Evolutionary conservation across 2,329 filamentous ascomycete genomes (phyloP).

Genomic region (Penicillium corylophilum): DNA sequence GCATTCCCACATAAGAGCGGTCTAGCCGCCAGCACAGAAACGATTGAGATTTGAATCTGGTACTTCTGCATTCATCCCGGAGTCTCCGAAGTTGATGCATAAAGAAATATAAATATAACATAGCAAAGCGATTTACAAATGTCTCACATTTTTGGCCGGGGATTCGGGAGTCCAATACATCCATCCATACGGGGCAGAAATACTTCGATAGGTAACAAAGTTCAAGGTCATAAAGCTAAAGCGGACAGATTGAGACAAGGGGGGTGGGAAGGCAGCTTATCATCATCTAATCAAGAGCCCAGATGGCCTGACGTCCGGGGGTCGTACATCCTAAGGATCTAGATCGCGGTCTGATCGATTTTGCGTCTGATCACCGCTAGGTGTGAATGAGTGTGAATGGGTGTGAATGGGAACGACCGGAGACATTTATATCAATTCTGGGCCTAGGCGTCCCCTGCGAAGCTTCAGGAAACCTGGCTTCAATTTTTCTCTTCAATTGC

Average conservation of each 20-base stretch:
- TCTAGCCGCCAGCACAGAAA: conserved; percentile 12
- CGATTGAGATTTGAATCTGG: conserved; percentile 4
- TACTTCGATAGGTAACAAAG: not conserved
- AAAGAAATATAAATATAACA: not conserved
- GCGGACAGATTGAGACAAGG: not conserved
- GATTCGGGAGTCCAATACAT: conserved; percentile 10
- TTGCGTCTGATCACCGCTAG: not conserved
- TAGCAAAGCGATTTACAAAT: not conserved
- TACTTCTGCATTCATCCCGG: conserved; percentile 6
- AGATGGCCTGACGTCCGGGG: not conserved
- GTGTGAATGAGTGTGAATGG: not conserved
- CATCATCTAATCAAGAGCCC: conserved; percentile 4
- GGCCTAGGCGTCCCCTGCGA: not conserved
- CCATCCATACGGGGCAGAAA: too few species aligned
- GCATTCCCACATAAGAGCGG: conserved; percentile 4
- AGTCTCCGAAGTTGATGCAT: conserved; percentile 3
- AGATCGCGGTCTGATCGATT: conserved; percentile 5
- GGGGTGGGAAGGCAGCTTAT: conserved; percentile 2
- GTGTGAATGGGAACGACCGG: not conserved
- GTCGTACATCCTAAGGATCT: conserved; percentile 9
- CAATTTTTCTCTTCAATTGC: not conserved
- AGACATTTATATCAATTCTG: not conserved
- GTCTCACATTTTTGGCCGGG: conserved; percentile 9
- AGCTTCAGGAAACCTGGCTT: not conserved
- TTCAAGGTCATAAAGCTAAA: conserved; percentile 1